These are phyloP conservation scores for Cercospora berteroae DNA, from an alignment of 2,329 filamentous ascomycete genomes.

Conservation along the genomic window DNA sequence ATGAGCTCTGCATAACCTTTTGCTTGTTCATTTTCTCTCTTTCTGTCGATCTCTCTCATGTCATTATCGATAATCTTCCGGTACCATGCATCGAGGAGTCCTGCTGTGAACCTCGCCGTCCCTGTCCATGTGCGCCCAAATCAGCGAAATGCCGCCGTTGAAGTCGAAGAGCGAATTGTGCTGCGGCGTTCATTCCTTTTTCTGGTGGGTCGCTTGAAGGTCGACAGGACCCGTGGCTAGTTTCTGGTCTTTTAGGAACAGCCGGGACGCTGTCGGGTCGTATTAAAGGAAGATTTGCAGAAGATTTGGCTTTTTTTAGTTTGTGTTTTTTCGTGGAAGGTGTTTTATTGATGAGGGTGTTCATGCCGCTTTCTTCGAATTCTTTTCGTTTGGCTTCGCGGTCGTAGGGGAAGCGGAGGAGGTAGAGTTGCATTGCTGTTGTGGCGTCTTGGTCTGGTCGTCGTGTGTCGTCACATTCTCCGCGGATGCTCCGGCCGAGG, in stretches of 20 bases:
- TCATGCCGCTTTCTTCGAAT: not conserved
- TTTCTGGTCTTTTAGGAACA: not conserved
- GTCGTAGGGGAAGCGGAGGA: constrained; percentile 6
- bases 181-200: not conserved
- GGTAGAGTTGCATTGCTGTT: constrained; percentile 15
- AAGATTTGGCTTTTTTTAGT: constrained; percentile 2
- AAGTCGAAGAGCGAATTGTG: constrained; percentile 5
- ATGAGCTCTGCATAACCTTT: not conserved
- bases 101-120: not conserved
- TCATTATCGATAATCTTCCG: not conserved
- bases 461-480: not conserved
- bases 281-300: not conserved
- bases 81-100: not conserved
- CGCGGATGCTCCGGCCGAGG: not conserved
- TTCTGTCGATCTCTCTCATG: not conserved
- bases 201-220: not conserved
- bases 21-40: not conserved
- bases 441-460: constrained; percentile 13
- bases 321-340: not conserved
- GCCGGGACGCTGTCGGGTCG: not conserved
- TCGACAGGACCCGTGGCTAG: not conserved
- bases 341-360: not conserved
- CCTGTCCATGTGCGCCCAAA: not conserved
- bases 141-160: constrained; percentile 10
- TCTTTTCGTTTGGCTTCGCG: not conserved